These are phyloP conservation scores for Lagenaria siceraria DNA, from an alignment of 306 rosid species.

Conservation along the genomic window DNA sequence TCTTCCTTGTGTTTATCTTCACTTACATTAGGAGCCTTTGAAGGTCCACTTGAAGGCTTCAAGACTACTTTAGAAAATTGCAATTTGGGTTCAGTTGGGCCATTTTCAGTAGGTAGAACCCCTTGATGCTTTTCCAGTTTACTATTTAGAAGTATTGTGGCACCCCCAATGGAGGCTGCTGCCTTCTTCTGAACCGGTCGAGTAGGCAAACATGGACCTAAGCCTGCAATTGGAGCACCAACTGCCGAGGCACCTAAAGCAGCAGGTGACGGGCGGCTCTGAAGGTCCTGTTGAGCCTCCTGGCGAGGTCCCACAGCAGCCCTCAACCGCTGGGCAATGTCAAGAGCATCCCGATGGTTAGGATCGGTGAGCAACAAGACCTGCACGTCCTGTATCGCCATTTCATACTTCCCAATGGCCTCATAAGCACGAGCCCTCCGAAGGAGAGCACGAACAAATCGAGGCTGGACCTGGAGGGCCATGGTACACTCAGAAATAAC, in stretches of 20 bases:
- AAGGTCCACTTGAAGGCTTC: conserved; percentile 56
- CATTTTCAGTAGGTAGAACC: conserved; percentile 40
- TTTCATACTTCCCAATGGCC: conserved; percentile 69
- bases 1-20: conserved; percentile 36
- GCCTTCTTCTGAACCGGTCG: conserved; percentile 59
- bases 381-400: conserved; percentile 88
- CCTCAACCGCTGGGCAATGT: conserved; percentile 64
- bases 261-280: conserved; percentile 98
- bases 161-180: conserved; percentile 19
- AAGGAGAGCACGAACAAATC: conserved; percentile 64
- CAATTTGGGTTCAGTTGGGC: conserved; percentile 28
- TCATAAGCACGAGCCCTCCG: conserved; percentile 76
- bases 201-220: conserved; percentile 78
- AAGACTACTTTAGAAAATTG: conserved; percentile 47
- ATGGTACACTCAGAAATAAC: conserved; percentile 79
- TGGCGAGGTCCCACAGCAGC: conserved; percentile 65
- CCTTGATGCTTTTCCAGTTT: conserved; percentile 48
- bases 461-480: conserved; percentile 94
- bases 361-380: conserved; percentile 61
- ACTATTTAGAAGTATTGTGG: conserved; percentile 23
- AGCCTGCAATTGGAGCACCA: conserved; percentile 80
- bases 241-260: conserved; percentile 97
- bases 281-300: conserved; percentile 91
- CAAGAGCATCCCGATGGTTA: conserved; percentile 64
- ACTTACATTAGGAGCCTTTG: conserved; percentile 18